Base-by-base conservation (phyloP, 176 grass and related monocot species). In the Thinopyrum elongatum region DNA sequence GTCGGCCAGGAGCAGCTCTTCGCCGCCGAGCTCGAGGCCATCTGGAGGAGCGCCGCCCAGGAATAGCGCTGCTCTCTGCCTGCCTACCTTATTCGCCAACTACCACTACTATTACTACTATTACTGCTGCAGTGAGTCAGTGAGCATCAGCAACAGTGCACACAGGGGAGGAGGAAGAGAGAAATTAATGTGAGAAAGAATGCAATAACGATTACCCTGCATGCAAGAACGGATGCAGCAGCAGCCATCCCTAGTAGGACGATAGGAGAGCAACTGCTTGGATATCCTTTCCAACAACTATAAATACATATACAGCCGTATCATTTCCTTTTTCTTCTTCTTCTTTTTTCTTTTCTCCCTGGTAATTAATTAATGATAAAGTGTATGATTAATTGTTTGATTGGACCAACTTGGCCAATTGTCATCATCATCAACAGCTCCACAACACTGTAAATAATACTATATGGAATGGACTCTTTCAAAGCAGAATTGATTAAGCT, bases 1-100 rank as follows among this genome's bases (percentile, higher is more conserved):
- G 41, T 98, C 80, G 93, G 95, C 0, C 95, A 93, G 76, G 93
- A 98, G 80, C 46, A 64, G 70, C 62, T 85, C 49, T 98, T 98
- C 69, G 95, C 95, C 73, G 67, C 76, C 28, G 93, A 98, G 83
- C 95, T 98, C 55, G 95, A 98, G 88, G 87, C 82, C 29, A 92
- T 98, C 35, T 98, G 95, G 94, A 63, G 61, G 85, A 86, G 51
- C 85, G 69, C 80, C 36, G 73, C 33, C 31, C 62, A 65, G 35
- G 76, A 86, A 28, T 88, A 86, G 58, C 41, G 10, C 2, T 28
- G 30, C 63, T 8, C 6, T 23, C 59, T n/a, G 5, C 78, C 26
- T 29, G 23, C 59, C 64, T 31, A 31, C 30, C 30, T 31, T 31
- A 31, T 31, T 31, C 30, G 30, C 30, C 30, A 31, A 31, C 30